Base-by-base conservation (phyloP, 2,329 filamentous ascomycete species). In the Raffaelea albimanens region DNA sequence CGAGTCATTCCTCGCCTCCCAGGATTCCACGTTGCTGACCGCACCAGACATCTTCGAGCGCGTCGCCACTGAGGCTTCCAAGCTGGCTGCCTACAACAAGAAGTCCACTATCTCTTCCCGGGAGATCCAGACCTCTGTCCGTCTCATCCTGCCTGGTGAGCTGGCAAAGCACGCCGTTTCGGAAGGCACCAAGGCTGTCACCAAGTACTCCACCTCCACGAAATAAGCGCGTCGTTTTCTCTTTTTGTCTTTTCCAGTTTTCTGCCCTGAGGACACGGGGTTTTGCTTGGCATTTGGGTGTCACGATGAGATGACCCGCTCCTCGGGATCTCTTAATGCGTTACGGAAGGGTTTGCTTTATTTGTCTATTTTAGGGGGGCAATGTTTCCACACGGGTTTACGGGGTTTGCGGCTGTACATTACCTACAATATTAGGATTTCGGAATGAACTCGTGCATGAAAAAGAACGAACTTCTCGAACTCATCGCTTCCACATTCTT, bases 31-130 rank as follows among this genome's bases (percentile, higher is more conserved):
- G 25, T 29, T 29, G 25, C 25, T 29, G 25, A 29, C 36, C 4
- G 47, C 36, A 23, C n/a, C 53, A 93, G 89, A 98, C 65, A 98
- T 98, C 69, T 98, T 98, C 70, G 93, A 98, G 84, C 90, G 93
- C 61, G 91, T 98, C 60, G 93, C 93, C 57, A 96, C 93, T 51
- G 93, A 98, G 75, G 93, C 93, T 45, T 95, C 88, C 68, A 98
- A 98, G 85, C 85, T 98, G 53, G 93, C 93, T 60, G 93, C 93
- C 56, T 98, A 98, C 81, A 98, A 98, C 85, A 98, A 97, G 86
- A 98, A 98, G 82, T 97, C 91, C 45, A 98, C 93, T 68, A 98
- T 98, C 74, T 97, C 91, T 47, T 97, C 93, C 59, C 86, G 93
- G 65, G 93, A 98, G 76, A 98, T 98, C 67, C 93, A 98, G 81